A percentile compares a stretch with the other conserved stretches of the same genome.
Evolutionary conservation across 257 asterid genomes (phyloP).

Genomic region (Thymus mandschuricus): DNA sequence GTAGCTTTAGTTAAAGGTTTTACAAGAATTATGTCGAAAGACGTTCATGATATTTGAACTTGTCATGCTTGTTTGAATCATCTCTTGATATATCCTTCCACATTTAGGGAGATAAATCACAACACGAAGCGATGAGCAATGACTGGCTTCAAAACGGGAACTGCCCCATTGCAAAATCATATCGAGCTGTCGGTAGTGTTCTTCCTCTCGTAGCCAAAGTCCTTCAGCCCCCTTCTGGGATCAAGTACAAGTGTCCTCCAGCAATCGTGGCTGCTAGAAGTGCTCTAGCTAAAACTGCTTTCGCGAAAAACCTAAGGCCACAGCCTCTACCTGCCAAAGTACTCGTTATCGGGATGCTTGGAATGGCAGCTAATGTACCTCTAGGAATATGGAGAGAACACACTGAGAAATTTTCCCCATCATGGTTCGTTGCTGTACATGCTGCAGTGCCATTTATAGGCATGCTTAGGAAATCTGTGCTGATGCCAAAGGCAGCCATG

Average conservation of each 20-base stretch:
- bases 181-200: slow-evolving; percentile 74
- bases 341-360: slow-evolving; percentile 70
- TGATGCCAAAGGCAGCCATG: slow-evolving; percentile 96
- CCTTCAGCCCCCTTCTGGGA: slow-evolving; percentile 85
- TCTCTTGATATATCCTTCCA: slow-evolving; percentile 12
- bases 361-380: slow-evolving; percentile 91
- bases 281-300: slow-evolving; percentile 78
- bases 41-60: neutral
- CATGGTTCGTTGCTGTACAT: slow-evolving; percentile 92
- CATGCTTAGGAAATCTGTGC: slow-evolving; percentile 78
- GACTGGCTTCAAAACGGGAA: slow-evolving; percentile 89
- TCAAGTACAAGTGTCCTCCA: slow-evolving; percentile 73
- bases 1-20: slow-evolving; percentile 2
- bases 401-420: slow-evolving; percentile 79
- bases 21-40: slow-evolving; percentile 6
- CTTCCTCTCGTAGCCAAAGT: slow-evolving; percentile 86
- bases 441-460: slow-evolving; percentile 96
- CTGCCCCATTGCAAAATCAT: slow-evolving; percentile 94
- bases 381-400: slow-evolving; percentile 95
- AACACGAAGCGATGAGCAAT: slow-evolving; percentile 74
- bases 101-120: slow-evolving; percentile 60
- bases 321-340: slow-evolving; percentile 83
- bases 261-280: slow-evolving; percentile 82
- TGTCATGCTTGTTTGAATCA: neutral
- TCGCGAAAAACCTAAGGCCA: slow-evolving; percentile 85